Base-by-base conservation (phyloP, 2,329 filamentous ascomycete species). In the Hypoxylon sp. region DNA sequence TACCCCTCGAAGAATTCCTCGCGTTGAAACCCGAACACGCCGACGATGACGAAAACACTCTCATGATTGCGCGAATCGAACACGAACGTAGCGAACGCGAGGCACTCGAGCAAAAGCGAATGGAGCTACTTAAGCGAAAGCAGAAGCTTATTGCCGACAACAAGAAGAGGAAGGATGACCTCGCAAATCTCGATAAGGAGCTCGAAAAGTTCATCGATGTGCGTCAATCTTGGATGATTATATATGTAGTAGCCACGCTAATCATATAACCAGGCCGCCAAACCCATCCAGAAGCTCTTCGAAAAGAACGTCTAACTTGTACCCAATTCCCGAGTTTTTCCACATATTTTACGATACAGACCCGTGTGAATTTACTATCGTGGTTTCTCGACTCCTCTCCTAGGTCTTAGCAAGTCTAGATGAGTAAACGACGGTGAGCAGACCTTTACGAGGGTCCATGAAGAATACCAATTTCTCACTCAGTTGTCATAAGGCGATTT, bases 141-240 rank as follows among this genome's bases (percentile, higher is more conserved):
- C 85, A 87, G 72, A 89, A 89, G 78, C 83, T 89, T 52, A 89
- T 88, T 56, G 83, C 86, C 1, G 87, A 89, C 78, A 98, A 98
- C 78, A 97, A 97, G 82, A 93, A 93, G 81, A 88, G 95, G 72
- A 97, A 97, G 79, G 94, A 98, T 61, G 94, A 98, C 75, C 83
- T 99, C 52, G 94, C 92, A 19, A 97, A 92, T 75, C 82, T 99
- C 67, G 96, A 99, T 75, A 91, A 92, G 76, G 93, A 97, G 79
- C 83, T 98, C 63, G 96, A 98, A 81, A 94, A 93, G 75, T 97
- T 97, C 77, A 95, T 97, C 75, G 93, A 97, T 80, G 92, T 93
- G 76, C 76, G 91, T 82, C 21, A 30, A 30, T 36, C n/a, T 38
- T 63, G 58, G n/a, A 25, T 10, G 4, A 5, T 41, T n/a, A 7